These are phyloP conservation scores for Sonneratia caseolaris DNA, from an alignment of 345 rosid genomes.

Conservation along the genomic window DNA sequence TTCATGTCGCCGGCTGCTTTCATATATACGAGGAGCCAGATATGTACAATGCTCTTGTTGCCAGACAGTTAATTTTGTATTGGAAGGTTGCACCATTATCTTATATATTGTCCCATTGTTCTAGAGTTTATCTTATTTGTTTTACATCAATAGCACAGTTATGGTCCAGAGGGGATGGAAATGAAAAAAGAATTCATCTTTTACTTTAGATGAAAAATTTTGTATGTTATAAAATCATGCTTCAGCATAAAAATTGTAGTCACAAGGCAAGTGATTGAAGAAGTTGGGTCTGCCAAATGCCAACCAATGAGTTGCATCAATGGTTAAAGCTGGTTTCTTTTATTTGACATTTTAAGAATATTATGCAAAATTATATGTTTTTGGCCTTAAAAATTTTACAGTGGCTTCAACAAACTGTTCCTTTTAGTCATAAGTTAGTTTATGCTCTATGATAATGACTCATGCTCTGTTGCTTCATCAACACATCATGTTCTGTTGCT, in stretches of 20 bases:
- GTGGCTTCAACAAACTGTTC: neutral
- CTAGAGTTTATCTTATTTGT: neutral
- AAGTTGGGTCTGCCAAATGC: neutral
- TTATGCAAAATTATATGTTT: neutral
- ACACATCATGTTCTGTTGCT: neutral
- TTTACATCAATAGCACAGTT: neutral
- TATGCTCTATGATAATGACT: neutral
- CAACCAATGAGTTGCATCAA: neutral
- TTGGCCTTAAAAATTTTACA: neutral
- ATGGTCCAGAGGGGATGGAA: neutral
- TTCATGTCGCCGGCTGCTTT: constrained; percentile 68
- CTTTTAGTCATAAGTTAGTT: neutral
- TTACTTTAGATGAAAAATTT: neutral
- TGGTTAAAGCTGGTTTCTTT: neutral
- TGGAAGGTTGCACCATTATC: constrained; percentile 52
- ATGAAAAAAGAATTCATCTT: neutral
- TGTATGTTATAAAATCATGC: neutral
- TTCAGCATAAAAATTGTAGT: neutral
- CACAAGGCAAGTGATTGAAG: neutral
- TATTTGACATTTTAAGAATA: neutral
- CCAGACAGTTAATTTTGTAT: constrained; percentile 59
- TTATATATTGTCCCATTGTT: neutral
- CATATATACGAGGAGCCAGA: constrained; percentile 58
- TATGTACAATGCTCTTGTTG: constrained; percentile 60
- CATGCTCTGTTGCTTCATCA: neutral